phyloP scores from a whole-genome alignment of 1,284 basidiomycete genomes.

The Ganoderma lucidum region DNA sequence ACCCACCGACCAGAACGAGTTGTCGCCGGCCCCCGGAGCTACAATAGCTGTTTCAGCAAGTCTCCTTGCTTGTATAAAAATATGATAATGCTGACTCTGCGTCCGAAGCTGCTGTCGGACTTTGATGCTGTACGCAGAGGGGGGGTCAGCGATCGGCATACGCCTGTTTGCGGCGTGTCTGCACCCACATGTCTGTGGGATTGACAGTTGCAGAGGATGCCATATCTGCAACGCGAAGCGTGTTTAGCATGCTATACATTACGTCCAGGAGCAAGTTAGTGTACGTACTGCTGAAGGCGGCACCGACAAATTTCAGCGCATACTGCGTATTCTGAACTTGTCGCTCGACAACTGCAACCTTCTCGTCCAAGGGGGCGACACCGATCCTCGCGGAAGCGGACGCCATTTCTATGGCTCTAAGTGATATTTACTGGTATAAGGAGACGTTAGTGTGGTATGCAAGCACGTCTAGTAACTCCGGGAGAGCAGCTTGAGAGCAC shows the following conservation, averaged over 20 bases:
- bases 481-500: neutral
- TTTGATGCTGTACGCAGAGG: conserved; percentile 24
- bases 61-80: neutral
- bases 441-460: neutral
- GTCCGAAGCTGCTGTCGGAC: conserved; percentile 48
- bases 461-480: neutral
- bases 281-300: conserved; percentile 42
- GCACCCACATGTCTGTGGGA: conserved; percentile 48
- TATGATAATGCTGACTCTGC: conserved; percentile 36
- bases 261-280: no score
- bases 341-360: conserved; percentile 27
- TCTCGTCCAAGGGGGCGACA: conserved; percentile 32
- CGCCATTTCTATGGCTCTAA: conserved; percentile 5
- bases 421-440: neutral
- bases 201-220: conserved; percentile 47
- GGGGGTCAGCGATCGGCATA: neutral
- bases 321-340: conserved; percentile 36
- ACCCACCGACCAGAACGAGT: conserved; percentile 47
- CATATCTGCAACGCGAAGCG: conserved; percentile 41
- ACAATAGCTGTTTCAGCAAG: neutral
- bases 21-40: conserved; percentile 42
- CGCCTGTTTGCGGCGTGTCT: neutral
- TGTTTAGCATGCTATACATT: neutral
- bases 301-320: conserved; percentile 43
- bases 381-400: conserved; percentile 26